Percentiles rank a stretch among this genome's conserved stretches.
Evolutionary conservation across 2,329 filamentous ascomycete genomes (phyloP).

Genomic region (Sclerotinia subarctica): DNA sequence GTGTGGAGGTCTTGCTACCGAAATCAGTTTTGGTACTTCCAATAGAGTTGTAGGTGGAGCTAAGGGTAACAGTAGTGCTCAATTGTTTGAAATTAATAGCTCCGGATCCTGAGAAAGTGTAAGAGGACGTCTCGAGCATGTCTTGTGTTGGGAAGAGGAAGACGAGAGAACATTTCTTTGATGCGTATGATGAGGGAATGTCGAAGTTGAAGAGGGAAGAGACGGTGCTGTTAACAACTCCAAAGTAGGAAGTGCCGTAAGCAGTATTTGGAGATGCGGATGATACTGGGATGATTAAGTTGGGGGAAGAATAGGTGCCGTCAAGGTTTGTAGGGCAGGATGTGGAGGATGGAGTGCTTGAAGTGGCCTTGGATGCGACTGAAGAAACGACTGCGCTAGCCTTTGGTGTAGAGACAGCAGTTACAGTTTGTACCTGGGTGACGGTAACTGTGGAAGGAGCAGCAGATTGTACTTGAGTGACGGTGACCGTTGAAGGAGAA

Average conservation of each 20-base stretch:
- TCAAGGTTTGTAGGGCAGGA: constrained; percentile 23
- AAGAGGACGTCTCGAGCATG: constrained; percentile 58
- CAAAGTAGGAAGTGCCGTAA: constrained; percentile 53
- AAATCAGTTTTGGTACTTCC: constrained; percentile 47
- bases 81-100: constrained; percentile 53
- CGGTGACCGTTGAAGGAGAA: not conserved
- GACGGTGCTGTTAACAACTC: constrained; percentile 50
- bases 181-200: constrained; percentile 48
- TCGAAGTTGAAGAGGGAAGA: constrained; percentile 69
- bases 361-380: not conserved
- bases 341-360: not conserved
- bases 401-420: not conserved
- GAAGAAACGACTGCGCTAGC: not conserved
- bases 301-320: constrained; percentile 53
- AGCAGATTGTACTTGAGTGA: not conserved
- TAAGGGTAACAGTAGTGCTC: constrained; percentile 41
- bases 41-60: constrained; percentile 53
- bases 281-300: constrained; percentile 61
- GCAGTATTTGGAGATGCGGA: constrained; percentile 50
- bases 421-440: not conserved
- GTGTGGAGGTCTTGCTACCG: constrained; percentile 45
- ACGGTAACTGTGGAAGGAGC: not conserved
- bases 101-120: constrained; percentile 53
- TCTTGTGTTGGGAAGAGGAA: constrained; percentile 61
- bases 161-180: constrained; percentile 54